Base-by-base conservation (phyloP, 805 yeast genomes). In the Candida lessepsii region DNA sequence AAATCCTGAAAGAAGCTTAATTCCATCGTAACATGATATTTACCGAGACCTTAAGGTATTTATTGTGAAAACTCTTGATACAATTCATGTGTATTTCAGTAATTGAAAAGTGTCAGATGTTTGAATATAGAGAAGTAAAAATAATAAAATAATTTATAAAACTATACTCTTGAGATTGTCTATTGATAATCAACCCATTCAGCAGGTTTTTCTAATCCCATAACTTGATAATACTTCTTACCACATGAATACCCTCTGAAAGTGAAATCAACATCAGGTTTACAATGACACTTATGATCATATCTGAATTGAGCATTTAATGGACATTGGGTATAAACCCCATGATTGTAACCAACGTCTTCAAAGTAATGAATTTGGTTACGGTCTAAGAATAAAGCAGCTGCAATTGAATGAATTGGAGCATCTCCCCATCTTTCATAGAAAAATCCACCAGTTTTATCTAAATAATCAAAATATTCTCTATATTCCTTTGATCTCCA, bases 341-440 rank as follows among this genome's bases (percentile, higher is more conserved):
- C 61, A 60, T 86, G 93, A 52, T 73, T 73, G 58, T 85, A 86
- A 9, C 93, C 95, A 26, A 85, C 73, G 47, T 86, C 83, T 42
- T 80, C 84, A 54, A 86, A 86, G 63, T 76, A 83, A 60, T 83
- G 89, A 16, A 86, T 60, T 53, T 83, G 73, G 20, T 69, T 63
- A 51, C 70, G 69, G n/a, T 79, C 73, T 36, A 81, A 59, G 53
- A 85, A 71, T 33, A 82, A 63, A 1, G 88, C 62, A 3, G 80
- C 86, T 2, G 87, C 95, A 39, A 86, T 73, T 1, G 93, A 78
- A 63, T 86, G 95, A 14, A 86, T 78, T 5, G 95, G 95, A 0
- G 95, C 95, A 62, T 86, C 96, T 16, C 96, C 96, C 95, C 95
- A 87, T 51, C 96, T 73, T 63, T 86, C 91, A 56, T 85, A 84